Base-by-base conservation (phyloP, 805 yeast genomes). In the Candida nitratophila region DNA sequence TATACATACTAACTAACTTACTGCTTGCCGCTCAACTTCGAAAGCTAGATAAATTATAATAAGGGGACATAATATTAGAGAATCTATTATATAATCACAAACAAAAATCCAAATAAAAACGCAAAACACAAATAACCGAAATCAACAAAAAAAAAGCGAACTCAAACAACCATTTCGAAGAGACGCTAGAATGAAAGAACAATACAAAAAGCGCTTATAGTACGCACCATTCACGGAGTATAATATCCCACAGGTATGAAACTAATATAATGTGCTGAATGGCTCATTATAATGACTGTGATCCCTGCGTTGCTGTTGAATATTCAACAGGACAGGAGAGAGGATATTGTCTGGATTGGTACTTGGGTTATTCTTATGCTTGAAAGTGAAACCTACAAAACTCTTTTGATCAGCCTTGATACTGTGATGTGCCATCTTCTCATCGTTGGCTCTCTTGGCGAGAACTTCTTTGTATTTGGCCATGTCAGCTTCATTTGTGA, bases 381-480 rank as follows among this genome's bases (percentile, higher is more conserved):
- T 86, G 69, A 88, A 93, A 1, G 99, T 93, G 65, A 93, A 93
- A 0, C 99, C 99, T 47, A 91, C 87, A 61, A 93, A 86, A 55
- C 83, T 83, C 44, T 86, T 82, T 48, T 76, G 75, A 29, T 76
- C 79, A 20, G 80, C 70, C 44, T 75, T 71, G 37, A 74, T 74
- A 27, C 77, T 74, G 59, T 76, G 68, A 42, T 83, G 90, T 30
- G 93, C 84, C 58, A 90, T 65, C 49, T 74, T 80, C 61, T 90
- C 96, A 55, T 86, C 83, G 50, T 85, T 86, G 26, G 77, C 86
- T 56, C 88, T 88, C 66, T 96, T 85, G 50, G 91, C 95, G 71
- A 93, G 82, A 14, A 93, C 99, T 57, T 93, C 99, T 56, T 93
- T 91, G 68, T 93, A 93, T 63, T 93, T 90, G 49, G 91, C 93